These are phyloP conservation scores for Leishmania braziliensis DNA, from an alignment of 208 protist species.

Conservation along the genomic window DNA sequence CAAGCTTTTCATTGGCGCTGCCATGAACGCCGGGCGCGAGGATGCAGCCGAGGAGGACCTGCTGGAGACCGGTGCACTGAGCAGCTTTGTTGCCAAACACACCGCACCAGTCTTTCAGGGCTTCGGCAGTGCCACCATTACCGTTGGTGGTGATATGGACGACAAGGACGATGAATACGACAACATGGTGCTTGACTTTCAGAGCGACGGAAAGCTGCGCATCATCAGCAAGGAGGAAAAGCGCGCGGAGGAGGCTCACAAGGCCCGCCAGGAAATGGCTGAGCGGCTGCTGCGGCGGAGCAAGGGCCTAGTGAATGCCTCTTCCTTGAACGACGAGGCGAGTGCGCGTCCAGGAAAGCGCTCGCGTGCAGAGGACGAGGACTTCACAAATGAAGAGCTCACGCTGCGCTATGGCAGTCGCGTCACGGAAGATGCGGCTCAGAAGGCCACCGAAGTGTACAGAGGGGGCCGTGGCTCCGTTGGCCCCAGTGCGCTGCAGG, in stretches of 20 bases:
- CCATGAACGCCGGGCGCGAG: conserved; percentile 57
- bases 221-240: conserved; percentile 84
- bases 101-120: conserved; percentile 35
- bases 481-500: conserved; percentile 30
- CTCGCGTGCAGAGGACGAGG: conserved; percentile 62
- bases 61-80: conserved; percentile 76
- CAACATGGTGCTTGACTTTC: conserved; percentile 83
- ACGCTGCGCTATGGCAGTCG: conserved; percentile 68
- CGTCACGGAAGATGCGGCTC: conserved; percentile 46
- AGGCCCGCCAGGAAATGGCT: conserved; percentile 60
- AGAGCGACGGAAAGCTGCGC: conserved; percentile 75
- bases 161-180: conserved; percentile 68
- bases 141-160: conserved; percentile 8
- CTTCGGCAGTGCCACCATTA: conserved; percentile 24
- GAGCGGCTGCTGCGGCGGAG: conserved; percentile 62
- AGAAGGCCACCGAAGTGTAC: conserved; percentile 37
- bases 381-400: conserved; percentile 89
- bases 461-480: conserved; percentile 25
- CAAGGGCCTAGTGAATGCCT: conserved; percentile 44
- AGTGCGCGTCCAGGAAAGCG: conserved; percentile 58
- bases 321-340: conserved; percentile 61
- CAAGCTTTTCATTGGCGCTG: conserved; percentile 70
- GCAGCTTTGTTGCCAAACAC: conserved; percentile 73
- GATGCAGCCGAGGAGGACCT: conserved; percentile 70
- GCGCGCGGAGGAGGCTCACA: conserved; percentile 46